Evolutionary conservation across 202 grass and related monocot species (phyloP).

Genomic region (Sporobolus alterniflorus): DNA sequence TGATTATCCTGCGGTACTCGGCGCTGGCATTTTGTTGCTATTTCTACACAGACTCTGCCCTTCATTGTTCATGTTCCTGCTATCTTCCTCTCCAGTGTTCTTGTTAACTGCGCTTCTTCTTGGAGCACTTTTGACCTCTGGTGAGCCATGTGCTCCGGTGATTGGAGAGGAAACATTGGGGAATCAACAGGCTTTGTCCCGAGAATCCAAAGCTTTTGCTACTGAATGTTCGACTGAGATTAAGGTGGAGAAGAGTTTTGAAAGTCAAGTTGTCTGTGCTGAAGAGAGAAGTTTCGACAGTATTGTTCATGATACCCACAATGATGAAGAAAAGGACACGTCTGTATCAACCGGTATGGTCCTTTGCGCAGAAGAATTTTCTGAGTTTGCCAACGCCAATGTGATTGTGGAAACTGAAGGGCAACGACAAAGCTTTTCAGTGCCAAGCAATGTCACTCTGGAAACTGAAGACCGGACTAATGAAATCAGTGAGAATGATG

Average conservation of each 20-base stretch:
- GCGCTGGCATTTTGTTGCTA: constrained; percentile 38
- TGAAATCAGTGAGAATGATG: constrained; percentile 24
- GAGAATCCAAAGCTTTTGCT: not conserved
- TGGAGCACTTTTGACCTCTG: constrained; percentile 49
- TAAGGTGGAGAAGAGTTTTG: not conserved
- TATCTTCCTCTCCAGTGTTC: constrained; percentile 55
- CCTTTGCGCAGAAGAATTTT: constrained; percentile 30
- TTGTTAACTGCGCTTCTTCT: constrained; percentile 68
- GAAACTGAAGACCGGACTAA: constrained; percentile 15
- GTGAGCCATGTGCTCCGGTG: constrained; percentile 25
- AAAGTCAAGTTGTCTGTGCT: not conserved
- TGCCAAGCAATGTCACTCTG: not conserved
- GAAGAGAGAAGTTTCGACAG: not conserved
- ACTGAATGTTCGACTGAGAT: constrained; percentile 6
- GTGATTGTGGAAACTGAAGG: constrained; percentile 19
- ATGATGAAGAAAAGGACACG: constrained; percentile 10
- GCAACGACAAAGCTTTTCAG: not conserved
- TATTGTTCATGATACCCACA: not conserved
- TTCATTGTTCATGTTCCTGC: constrained; percentile 33
- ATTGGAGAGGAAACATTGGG: not conserved
- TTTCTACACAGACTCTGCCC: constrained; percentile 53
- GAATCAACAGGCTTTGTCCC: not conserved
- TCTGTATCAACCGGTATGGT: constrained; percentile 1
- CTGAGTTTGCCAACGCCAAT: not conserved
- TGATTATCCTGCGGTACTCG: constrained; percentile 45